A percentile compares a stretch with the other conserved stretches of the same genome.
Conservation (phyloP, 2,329 filamentous ascomycete genomes). For the Chaetomiaceae sp. region DNA sequence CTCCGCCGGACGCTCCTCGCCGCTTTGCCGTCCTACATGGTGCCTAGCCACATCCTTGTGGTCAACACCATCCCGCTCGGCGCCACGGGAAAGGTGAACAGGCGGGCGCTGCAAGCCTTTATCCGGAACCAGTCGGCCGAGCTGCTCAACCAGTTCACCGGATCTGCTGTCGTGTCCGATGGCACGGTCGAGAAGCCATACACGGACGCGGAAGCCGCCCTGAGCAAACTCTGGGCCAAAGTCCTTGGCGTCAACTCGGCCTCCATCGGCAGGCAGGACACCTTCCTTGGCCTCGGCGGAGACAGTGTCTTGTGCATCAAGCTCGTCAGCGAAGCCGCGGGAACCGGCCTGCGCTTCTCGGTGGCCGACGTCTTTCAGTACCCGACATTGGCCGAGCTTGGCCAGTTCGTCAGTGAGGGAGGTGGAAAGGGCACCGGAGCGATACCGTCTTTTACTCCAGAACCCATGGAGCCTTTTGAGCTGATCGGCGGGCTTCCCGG, state of each 20-base stretch:
- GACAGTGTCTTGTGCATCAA: slow-evolving; percentile 36
- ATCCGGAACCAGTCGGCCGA: neutral
- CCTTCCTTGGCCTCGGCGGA: slow-evolving; percentile 33
- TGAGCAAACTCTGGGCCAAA: slow-evolving; percentile 8
- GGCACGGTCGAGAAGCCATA: neutral
- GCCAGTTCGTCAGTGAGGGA: neutral
- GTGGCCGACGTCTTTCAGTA: slow-evolving; percentile 17
- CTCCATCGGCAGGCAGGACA: slow-evolving; percentile 17
- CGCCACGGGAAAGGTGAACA: slow-evolving; percentile 16
- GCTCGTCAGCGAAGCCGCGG: slow-evolving; percentile 36
- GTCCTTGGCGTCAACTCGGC: slow-evolving; percentile 1
- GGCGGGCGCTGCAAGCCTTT: slow-evolving; percentile 1
- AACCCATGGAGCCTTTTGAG: neutral
- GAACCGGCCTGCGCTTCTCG: slow-evolving; percentile 10
- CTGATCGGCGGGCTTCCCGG: neutral
- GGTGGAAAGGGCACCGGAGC: neutral
- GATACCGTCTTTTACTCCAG: neutral
- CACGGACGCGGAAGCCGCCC: neutral
- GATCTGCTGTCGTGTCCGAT: neutral
- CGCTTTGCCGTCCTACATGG: slow-evolving; percentile 17
- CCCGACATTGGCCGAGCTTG: slow-evolving; percentile 6
- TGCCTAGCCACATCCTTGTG: slow-evolving; percentile 21
- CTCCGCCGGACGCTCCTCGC: neutral
- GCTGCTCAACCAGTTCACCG: neutral
- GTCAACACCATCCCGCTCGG: slow-evolving; percentile 24